Evolutionary conservation across 2,329 filamentous ascomycete genomes (phyloP).

Genomic region (Cordyceps cateniannulata): DNA sequence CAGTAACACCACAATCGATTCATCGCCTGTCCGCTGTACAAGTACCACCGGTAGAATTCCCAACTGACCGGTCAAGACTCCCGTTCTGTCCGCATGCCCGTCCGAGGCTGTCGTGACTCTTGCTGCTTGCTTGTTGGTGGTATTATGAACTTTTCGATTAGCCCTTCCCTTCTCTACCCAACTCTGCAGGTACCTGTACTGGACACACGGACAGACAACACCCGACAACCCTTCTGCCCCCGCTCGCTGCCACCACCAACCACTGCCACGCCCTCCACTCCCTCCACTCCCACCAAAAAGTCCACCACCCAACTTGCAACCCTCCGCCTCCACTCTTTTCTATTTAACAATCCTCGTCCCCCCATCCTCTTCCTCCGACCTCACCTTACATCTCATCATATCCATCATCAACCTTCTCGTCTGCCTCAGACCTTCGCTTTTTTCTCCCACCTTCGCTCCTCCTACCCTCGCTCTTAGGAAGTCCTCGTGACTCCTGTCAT

Average conservation of each 20-base stretch:
- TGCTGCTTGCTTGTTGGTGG: no score
- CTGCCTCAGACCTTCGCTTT: slow-evolving; percentile 36
- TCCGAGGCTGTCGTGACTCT: background rate
- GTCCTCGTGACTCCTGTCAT: slow-evolving; percentile 71
- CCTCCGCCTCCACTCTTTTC: slow-evolving; percentile 7
- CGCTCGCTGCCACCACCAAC: background rate
- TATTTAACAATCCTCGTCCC: slow-evolving; percentile 14
- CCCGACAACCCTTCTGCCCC: background rate
- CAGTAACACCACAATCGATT: background rate
- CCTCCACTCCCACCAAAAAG: background rate
- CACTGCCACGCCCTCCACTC: background rate
- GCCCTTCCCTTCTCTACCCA: no score
- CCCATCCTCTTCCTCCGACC: slow-evolving; percentile 13
- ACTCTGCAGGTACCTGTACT: background rate
- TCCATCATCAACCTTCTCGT: slow-evolving; percentile 11
- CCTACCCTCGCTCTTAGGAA: slow-evolving; percentile 45
- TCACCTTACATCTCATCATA: slow-evolving; percentile 17
- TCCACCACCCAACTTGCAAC: background rate
- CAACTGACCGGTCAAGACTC: background rate
- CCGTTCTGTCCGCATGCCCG: background rate
- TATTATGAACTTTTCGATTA: no score
- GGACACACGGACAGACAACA: background rate
- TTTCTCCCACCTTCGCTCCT: slow-evolving; percentile 33
- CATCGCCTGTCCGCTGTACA: background rate
- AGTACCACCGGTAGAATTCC: background rate